Percentiles rank a stretch among this genome's conserved stretches.
phyloP scores from a whole-genome alignment of 352 stramenopile genomes.

The Phytophthora podocarpi region DNA sequence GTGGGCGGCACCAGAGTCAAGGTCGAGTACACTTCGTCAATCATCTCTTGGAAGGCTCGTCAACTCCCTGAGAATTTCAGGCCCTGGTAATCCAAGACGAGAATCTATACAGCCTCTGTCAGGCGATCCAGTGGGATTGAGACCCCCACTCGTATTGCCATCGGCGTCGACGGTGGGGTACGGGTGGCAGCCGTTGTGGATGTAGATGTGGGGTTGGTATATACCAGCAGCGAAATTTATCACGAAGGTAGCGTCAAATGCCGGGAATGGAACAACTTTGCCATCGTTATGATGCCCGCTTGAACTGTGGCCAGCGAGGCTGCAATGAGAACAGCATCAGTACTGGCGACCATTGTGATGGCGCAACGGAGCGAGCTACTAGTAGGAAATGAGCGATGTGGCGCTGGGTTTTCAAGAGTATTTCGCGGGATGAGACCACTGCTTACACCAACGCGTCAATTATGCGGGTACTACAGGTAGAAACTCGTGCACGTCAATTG shows the following conservation, averaged over 20 bases:
- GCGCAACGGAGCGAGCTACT: too few relatives aligned
- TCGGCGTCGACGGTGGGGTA: slow-evolving; percentile 36
- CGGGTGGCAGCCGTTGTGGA: slow-evolving; percentile 40
- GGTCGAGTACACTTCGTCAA: slow-evolving; percentile 27
- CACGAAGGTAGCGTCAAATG: slow-evolving; percentile 9
- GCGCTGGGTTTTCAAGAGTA: too few relatives aligned
- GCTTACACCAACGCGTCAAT: too few relatives aligned
- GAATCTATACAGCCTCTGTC: slow-evolving; percentile 23
- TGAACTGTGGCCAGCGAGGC: not conserved
- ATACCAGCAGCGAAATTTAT: slow-evolving; percentile 23
- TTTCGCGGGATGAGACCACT: too few relatives aligned
- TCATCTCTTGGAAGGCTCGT: slow-evolving; percentile 16
- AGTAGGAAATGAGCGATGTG: too few relatives aligned
- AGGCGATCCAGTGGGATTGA: slow-evolving; percentile 25
- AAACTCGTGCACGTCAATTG: too few relatives aligned
- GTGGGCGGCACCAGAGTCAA: slow-evolving; percentile 1
- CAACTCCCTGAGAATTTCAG: slow-evolving; percentile 10
- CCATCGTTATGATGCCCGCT: slow-evolving; percentile 16
- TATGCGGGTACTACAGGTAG: too few relatives aligned
- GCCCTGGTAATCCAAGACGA: slow-evolving; percentile 15
- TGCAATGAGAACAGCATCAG: too few relatives aligned
- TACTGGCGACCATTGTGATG: too few relatives aligned
- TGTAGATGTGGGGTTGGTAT: slow-evolving; percentile 38
- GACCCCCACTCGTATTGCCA: slow-evolving; percentile 13
- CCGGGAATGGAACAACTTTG: slow-evolving; percentile 26